Conservation (phyloP, 1,139 yeast genomes). For the Diutina mesorugosa region DNA sequence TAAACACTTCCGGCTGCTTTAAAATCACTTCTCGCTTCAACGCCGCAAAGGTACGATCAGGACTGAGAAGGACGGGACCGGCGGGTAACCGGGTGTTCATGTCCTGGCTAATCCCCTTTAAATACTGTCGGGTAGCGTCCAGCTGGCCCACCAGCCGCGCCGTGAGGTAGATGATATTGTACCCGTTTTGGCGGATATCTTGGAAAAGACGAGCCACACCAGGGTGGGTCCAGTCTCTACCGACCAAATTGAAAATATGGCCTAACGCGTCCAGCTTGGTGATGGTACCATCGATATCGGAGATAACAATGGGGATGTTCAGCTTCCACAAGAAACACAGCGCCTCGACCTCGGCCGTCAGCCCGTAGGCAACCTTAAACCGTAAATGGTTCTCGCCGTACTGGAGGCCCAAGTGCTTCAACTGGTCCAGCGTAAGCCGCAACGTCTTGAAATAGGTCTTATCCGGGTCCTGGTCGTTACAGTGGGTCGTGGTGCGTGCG, state of each 20-base stretch:
- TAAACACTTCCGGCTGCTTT: conserved; percentile 93
- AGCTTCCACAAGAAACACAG: conserved; percentile 77
- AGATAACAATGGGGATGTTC: conserved; percentile 80
- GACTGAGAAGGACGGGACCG: conserved; percentile 93
- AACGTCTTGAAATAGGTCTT: conserved; percentile 69
- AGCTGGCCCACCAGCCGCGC: conserved; percentile 96
- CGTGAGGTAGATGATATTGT: conserved; percentile 84
- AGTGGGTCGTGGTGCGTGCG: conserved; percentile 11
- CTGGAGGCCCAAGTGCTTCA: conserved; percentile 57
- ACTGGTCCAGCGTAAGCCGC: conserved; percentile 83
- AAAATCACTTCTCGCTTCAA: conserved; percentile 80
- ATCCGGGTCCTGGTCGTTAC: conserved; percentile 5
- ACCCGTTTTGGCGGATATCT: conserved; percentile 79
- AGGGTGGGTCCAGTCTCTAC: conserved; percentile 96
- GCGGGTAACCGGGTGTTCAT: conserved; percentile 53
- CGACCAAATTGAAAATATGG: conserved; percentile 85
- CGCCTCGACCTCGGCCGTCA: conserved; percentile 57
- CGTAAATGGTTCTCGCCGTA: conserved; percentile 70
- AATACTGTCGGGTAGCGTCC: conserved; percentile 78
- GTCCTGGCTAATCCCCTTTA: conserved; percentile 64
- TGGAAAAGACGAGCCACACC: conserved; percentile 89
- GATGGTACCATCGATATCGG: conserved; percentile 97
- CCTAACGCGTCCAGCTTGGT: conserved; percentile 97
- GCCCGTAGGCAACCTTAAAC: conserved; percentile 70
- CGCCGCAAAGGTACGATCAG: conserved; percentile 96